Percentiles rank a stretch among this genome's conserved stretches.
These are phyloP conservation scores for Claviceps digitariae DNA, from an alignment of 2,329 filamentous ascomycete species.

Conservation along the genomic window DNA sequence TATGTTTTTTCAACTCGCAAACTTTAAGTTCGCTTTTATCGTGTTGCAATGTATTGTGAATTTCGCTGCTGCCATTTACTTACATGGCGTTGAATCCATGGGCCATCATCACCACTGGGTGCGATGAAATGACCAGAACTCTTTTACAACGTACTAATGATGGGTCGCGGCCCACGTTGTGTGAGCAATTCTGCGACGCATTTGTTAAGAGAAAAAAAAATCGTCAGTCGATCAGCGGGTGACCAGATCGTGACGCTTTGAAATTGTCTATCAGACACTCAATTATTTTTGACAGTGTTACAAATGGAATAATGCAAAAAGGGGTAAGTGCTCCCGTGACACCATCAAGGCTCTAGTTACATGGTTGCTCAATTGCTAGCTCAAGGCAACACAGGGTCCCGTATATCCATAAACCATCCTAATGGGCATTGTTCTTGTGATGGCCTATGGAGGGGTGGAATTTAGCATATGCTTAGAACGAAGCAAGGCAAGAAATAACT, in stretches of 20 bases:
- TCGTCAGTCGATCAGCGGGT: neutral
- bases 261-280: neutral
- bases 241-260: neutral
- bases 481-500: neutral
- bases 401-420: constrained; percentile 25
- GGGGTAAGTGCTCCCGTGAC: constrained; percentile 4
- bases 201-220: neutral
- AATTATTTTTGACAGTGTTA: constrained; percentile 1
- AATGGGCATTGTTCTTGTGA: constrained; percentile 99
- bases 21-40: too few species aligned
- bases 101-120: neutral
- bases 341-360: constrained; percentile 29
- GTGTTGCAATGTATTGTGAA: neutral
- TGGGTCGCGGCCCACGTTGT: neutral
- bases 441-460: constrained; percentile 50
- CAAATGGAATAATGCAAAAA: constrained; percentile 1
- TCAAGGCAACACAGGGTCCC: neutral
- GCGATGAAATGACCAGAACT: neutral
- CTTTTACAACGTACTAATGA: neutral
- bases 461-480: constrained; percentile 2
- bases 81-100: neutral
- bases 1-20: too few species aligned
- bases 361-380: constrained; percentile 14
- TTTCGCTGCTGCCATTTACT: neutral
- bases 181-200: neutral